phyloP scores from a whole-genome alignment of 345 rosid genomes.

The Citrus mangshanensis region DNA sequence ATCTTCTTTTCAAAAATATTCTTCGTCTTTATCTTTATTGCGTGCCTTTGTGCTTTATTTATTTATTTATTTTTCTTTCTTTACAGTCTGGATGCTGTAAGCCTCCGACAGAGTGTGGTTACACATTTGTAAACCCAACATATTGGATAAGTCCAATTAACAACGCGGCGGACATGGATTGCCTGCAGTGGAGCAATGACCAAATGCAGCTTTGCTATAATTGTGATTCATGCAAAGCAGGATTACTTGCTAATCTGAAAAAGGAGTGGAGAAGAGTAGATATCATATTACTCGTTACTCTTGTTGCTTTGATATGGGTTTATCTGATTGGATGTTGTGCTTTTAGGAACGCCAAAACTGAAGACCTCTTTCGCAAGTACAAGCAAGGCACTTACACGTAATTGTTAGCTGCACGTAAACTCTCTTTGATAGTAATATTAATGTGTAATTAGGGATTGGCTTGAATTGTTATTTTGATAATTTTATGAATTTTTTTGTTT shows the following conservation, averaged over 20 bases:
- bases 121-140: conserved; percentile 64
- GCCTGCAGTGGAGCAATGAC: conserved; percentile 88
- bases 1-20: conserved; percentile 4
- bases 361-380: conserved; percentile 73
- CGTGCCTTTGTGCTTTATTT: neutral
- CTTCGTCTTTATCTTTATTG: neutral
- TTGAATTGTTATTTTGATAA: neutral
- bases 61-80: neutral
- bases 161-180: conserved; percentile 80
- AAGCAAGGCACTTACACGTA: conserved; percentile 73
- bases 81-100: conserved; percentile 73
- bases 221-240: conserved; percentile 92
- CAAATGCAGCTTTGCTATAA: conserved; percentile 70
- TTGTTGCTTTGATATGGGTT: conserved; percentile 55
- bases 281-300: conserved; percentile 50
- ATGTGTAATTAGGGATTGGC: neutral
- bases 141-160: conserved; percentile 71
- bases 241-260: conserved; percentile 68
- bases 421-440: neutral
- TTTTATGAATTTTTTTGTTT: neutral
- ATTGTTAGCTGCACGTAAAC: neutral
- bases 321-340: conserved; percentile 79
- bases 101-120: conserved; percentile 69
- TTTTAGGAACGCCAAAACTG: conserved; percentile 74
- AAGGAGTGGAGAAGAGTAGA: conserved; percentile 75